Percentiles rank a stretch among this genome's conserved stretches.
phyloP scores from a whole-genome alignment of 345 rosid species.

The Acer campestre region DNA sequence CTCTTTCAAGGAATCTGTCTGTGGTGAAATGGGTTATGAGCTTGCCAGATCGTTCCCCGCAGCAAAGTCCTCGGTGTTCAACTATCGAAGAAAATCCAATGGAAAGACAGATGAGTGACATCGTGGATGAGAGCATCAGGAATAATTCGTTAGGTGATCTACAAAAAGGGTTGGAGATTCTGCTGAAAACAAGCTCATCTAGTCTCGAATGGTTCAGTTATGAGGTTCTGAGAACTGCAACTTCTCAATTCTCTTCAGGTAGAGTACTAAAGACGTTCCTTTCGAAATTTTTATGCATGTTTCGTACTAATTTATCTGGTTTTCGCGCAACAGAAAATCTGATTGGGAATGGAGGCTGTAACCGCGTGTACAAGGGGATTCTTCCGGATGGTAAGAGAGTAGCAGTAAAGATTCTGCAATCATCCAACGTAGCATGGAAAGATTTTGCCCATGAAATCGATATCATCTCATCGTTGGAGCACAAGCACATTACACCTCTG shows the following conservation, averaged over 20 bases:
- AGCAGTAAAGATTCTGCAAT: slow-evolving; percentile 73
- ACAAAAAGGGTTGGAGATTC: slow-evolving; percentile 35
- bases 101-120: slow-evolving; percentile 21
- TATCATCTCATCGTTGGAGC: slow-evolving; percentile 69
- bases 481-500: slow-evolving; percentile 62
- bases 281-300: not conserved
- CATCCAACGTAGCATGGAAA: slow-evolving; percentile 60
- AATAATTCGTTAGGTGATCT: slow-evolving; percentile 26
- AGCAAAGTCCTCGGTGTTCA: slow-evolving; percentile 30
- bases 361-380: slow-evolving; percentile 70
- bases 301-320: slow-evolving; percentile 18
- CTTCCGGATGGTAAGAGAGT: slow-evolving; percentile 70
- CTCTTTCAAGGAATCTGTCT: slow-evolving; percentile 48
- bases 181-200: slow-evolving; percentile 43
- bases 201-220: slow-evolving; percentile 57
- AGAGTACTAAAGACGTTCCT: not conserved
- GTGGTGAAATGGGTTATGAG: slow-evolving; percentile 90
- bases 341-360: slow-evolving; percentile 84
- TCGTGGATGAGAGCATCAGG: slow-evolving; percentile 23
- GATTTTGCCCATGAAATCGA: slow-evolving; percentile 75
- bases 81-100: slow-evolving; percentile 23
- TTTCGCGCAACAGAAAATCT: slow-evolving; percentile 51
- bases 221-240: slow-evolving; percentile 61
- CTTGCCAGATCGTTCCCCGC: slow-evolving; percentile 66
- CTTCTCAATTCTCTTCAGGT: slow-evolving; percentile 81